Conservation (phyloP, 441 rosid species). For the Adansonia grandidieri region DNA sequence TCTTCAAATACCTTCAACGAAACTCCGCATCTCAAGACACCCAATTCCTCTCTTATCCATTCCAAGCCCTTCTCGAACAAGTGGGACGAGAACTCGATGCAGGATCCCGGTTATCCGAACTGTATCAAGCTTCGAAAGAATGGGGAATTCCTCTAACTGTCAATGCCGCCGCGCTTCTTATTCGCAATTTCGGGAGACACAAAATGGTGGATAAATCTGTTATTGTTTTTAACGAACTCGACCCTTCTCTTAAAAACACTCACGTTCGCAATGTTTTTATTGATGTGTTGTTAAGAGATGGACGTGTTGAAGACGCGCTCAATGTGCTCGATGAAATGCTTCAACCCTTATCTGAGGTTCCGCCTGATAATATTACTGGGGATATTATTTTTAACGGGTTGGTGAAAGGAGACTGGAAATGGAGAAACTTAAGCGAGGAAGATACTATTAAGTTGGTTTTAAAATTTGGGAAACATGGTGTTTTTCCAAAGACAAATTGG, state of each 20-base stretch:
- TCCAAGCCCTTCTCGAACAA: constrained; percentile 59
- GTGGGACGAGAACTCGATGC: constrained; percentile 49
- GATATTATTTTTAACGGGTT: constrained; percentile 49
- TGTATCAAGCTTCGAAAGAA: constrained; percentile 56
- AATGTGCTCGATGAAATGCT: constrained; percentile 92
- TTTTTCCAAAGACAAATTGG: constrained; percentile 54
- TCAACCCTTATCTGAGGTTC: constrained; percentile 37
- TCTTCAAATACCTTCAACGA: constrained; percentile 49
- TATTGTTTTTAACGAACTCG: constrained; percentile 46
- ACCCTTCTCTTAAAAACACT: constrained; percentile 39
- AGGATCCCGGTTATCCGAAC: constrained; percentile 35
- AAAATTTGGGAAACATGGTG: constrained; percentile 46
- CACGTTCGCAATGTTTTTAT: constrained; percentile 50
- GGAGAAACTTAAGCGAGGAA: constrained; percentile 37
- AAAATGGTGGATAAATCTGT: constrained; percentile 53
- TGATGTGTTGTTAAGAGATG: constrained; percentile 36
- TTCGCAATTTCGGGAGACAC: constrained; percentile 52
- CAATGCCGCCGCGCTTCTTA: constrained; percentile 49
- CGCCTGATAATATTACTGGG: constrained; percentile 51
- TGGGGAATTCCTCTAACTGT: constrained; percentile 50
- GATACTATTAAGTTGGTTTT: constrained; percentile 45
- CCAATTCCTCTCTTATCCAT: constrained; percentile 44
- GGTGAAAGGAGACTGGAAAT: constrained; percentile 31
- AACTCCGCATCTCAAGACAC: constrained; percentile 38
- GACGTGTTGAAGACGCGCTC: constrained; percentile 52